Evolutionary conservation across 306 rosid species (phyloP).

Genomic region (Datisca glomerata): DNA sequence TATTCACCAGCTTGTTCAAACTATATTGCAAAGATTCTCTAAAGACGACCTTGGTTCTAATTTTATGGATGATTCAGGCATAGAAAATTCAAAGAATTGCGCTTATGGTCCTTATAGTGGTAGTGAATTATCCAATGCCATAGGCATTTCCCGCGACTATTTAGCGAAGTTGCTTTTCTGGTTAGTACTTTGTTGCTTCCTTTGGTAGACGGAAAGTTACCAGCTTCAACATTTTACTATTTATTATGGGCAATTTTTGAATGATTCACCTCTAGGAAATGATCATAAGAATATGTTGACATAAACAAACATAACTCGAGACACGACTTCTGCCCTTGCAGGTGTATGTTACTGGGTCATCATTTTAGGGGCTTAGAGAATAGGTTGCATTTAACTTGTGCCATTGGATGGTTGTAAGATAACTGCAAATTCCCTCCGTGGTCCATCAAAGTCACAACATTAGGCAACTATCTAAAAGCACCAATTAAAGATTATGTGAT

Average conservation of each 20-base stretch:
- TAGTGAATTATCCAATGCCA: conserved; percentile 32
- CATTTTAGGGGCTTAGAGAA: conserved; percentile 97
- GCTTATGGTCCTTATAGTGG: conserved; percentile 16
- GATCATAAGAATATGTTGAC: neutral
- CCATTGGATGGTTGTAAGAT: conserved; percentile 65
- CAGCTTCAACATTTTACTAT: no score
- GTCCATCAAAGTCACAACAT: no score
- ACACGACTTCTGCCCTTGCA: conserved; percentile 15
- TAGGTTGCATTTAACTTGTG: conserved; percentile 84
- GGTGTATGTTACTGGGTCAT: conserved; percentile 99
- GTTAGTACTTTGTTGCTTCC: conserved; percentile 31
- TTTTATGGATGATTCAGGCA: conserved; percentile 25
- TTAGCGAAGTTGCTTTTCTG: conserved; percentile 97
- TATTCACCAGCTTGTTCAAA: conserved; percentile 75
- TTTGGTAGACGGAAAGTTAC: neutral
- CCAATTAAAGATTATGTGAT: no score
- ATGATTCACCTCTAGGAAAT: conserved; percentile 1
- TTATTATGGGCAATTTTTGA: neutral
- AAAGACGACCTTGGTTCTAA: conserved; percentile 37
- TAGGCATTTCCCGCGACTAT: conserved; percentile 77
- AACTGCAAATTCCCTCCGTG: conserved; percentile 54
- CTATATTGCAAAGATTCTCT: conserved; percentile 42
- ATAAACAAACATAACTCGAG: no score
- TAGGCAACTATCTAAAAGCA: no score
- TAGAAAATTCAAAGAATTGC: conserved; percentile 27